These are phyloP conservation scores for Arthrocladium fulminans DNA, from an alignment of 2,329 filamentous ascomycete genomes.

Conservation along the genomic window DNA sequence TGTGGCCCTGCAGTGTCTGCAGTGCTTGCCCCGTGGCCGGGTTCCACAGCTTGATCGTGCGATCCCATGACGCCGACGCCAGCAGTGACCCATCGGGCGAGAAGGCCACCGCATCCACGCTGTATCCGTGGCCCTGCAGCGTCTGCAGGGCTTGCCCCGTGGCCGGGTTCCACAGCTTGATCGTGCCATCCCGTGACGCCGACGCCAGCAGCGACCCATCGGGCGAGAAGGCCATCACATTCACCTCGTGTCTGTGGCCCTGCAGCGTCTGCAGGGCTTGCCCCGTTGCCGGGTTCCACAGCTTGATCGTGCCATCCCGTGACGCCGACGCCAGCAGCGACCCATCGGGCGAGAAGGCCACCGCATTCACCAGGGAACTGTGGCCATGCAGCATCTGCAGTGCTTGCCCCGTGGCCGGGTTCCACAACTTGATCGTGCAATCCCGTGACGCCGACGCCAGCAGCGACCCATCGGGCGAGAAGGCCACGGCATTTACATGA, in stretches of 20 bases:
- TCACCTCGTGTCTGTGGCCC: not conserved
- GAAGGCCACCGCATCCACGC: constrained; percentile 15
- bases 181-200: constrained; percentile 9
- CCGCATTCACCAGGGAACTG: not conserved
- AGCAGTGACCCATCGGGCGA: constrained; percentile 18
- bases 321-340: constrained; percentile 11
- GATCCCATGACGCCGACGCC: constrained; percentile 12
- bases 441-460: constrained; percentile 14
- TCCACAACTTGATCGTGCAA: not conserved
- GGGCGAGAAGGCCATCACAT: not conserved
- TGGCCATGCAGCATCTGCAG: not conserved
- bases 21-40: not conserved
- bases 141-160: not conserved
- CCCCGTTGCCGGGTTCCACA: constrained; percentile 9
- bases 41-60: constrained; percentile 1
- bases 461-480: constrained; percentile 18
- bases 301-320: constrained; percentile 6
- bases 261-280: not conserved
- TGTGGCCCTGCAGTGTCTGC: not conserved
- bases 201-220: not conserved
- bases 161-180: constrained; percentile 12
- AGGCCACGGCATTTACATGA: constrained; percentile 12
- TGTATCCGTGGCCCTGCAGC: not conserved
- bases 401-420: constrained; percentile 1
- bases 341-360: constrained; percentile 9